Base-by-base conservation (phyloP, 78 protist species). In the Pelomyxa schiedti region DNA sequence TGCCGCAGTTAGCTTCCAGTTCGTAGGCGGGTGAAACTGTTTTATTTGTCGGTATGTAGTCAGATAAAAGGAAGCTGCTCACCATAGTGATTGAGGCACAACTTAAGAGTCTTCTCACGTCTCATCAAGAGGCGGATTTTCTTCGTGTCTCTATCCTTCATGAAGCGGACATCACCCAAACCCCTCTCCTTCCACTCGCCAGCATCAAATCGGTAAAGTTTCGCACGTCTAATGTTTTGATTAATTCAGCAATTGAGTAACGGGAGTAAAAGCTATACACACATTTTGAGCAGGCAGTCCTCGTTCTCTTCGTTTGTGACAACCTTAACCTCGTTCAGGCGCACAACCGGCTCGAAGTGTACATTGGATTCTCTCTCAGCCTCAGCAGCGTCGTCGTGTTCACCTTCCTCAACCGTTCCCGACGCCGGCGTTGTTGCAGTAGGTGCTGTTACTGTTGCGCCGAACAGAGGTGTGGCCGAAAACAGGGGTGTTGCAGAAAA, bases 181-280 rank as follows among this genome's bases (percentile, higher is more conserved):
- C 95, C 95, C 26, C 95, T 66, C 66, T 91, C 94, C 70, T 89
- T 91, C 94, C 94, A 91, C 66, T 69, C 37, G 30, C 1, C 37
- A 29, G 3, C 6, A 26, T 76, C 81, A 42, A 68, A 72, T 1
- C 91, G 88, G 84, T 30, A 88, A 8, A 87, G 77, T 63, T 78
- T 72, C 5, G 90, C 91, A 24, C 91, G 90, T n/a, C 80, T 69
- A 30, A 39, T 5, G 2, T n/a, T 35, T 32, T 65, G 22, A 36
- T 63, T 30, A 5, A n/a, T 64, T 32, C 58, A 16, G 58, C 32
- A 16, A 32, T 29, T 58, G 66, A 58, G 66, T 7, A 32, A 58
- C 9, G 1, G 37, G 29, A 52, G 5, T 16, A 4, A 8, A 3
- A 29, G 1, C 24, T 9, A 8, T 0, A 35, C 69, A 8, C 47